Conservation (phyloP, 495 filamentous ascomycete genomes). For the Penicillium egyptiacum region DNA sequence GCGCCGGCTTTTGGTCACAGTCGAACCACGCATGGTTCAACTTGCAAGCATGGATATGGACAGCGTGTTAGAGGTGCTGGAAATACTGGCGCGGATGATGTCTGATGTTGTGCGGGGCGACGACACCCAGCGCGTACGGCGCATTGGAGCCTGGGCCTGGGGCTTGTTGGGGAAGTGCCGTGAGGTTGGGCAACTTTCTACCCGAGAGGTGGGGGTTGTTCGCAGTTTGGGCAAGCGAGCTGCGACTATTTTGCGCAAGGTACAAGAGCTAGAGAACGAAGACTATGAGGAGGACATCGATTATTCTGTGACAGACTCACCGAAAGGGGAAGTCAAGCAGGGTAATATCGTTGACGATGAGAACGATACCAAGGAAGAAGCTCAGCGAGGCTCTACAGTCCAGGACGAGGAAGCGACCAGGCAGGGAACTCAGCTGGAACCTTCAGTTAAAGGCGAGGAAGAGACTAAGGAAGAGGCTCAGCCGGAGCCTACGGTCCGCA, state of each 20-base stretch:
- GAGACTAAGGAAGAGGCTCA: constrained; percentile 17
- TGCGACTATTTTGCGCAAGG: constrained; percentile 42
- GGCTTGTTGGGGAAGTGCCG: constrained; percentile 50
- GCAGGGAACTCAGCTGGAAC: neutral
- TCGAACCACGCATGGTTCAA: constrained; percentile 66
- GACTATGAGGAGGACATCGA: constrained; percentile 25
- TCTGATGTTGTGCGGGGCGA: constrained; percentile 44
- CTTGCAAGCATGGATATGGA: constrained; percentile 66
- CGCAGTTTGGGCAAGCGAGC: constrained; percentile 51
- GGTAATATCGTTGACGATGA: constrained; percentile 20
- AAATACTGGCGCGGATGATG: constrained; percentile 40
- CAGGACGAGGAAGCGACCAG: constrained; percentile 19
- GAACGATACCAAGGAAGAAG: constrained; percentile 15
- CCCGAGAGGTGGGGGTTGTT: constrained; percentile 53
- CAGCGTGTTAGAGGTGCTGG: constrained; percentile 54
- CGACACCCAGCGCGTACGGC: constrained; percentile 47
- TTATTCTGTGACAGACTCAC: constrained; percentile 25
- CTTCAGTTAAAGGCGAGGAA: constrained; percentile 16
- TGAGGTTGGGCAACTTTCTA: constrained; percentile 48
- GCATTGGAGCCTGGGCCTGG: constrained; percentile 53
- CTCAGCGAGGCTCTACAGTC: constrained; percentile 22
- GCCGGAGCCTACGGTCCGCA: constrained; percentile 22
- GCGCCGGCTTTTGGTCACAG: constrained; percentile 50
- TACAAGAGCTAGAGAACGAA: constrained; percentile 40
- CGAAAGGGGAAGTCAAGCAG: constrained; percentile 19